These are phyloP conservation scores for Helicocarpus griseus DNA, from an alignment of 2,329 filamentous ascomycete species.

Conservation along the genomic window DNA sequence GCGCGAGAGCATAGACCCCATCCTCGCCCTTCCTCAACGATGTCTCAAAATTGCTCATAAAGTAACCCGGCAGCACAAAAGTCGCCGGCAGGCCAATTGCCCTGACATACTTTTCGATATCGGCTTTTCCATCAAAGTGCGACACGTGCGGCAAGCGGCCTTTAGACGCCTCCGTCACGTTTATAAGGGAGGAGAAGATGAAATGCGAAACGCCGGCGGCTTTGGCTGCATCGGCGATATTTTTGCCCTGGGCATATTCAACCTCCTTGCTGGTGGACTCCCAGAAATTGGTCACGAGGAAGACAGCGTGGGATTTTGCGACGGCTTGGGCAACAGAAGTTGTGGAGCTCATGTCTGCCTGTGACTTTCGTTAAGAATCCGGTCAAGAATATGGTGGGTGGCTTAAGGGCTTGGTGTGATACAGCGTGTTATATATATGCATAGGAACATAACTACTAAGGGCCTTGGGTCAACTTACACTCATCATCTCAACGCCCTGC, in stretches of 20 bases:
- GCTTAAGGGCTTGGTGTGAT: no score
- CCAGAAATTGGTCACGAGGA: slow-evolving; percentile 40
- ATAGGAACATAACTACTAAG: no score
- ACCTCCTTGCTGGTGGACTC: slow-evolving; percentile 30
- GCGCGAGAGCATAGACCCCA: slow-evolving; percentile 20
- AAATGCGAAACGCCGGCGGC: slow-evolving; percentile 28
- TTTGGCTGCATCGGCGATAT: slow-evolving; percentile 30
- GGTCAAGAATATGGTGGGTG: background rate
- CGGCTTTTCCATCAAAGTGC: slow-evolving; percentile 36
- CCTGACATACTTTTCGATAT: slow-evolving; percentile 30
- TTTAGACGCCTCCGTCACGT: slow-evolving; percentile 21
- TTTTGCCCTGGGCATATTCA: slow-evolving; percentile 27
- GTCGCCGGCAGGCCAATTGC: slow-evolving; percentile 25
- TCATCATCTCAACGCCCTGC: slow-evolving; percentile 26
- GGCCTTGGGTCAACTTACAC: slow-evolving; percentile 10
- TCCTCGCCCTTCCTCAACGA: slow-evolving; percentile 22
- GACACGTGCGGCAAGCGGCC: slow-evolving; percentile 26
- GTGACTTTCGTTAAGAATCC: slow-evolving; percentile 23
- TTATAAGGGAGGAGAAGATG: slow-evolving; percentile 32
- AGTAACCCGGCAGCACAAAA: slow-evolving; percentile 34
- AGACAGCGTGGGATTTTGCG: slow-evolving; percentile 39
- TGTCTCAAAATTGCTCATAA: slow-evolving; percentile 34
- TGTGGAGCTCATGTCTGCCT: slow-evolving; percentile 34
- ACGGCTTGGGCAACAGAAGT: slow-evolving; percentile 34
- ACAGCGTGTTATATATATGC: no score